Evolutionary conservation across 2,329 filamentous ascomycete species (phyloP).

Genomic region (Plectosphaerella sp.): DNA sequence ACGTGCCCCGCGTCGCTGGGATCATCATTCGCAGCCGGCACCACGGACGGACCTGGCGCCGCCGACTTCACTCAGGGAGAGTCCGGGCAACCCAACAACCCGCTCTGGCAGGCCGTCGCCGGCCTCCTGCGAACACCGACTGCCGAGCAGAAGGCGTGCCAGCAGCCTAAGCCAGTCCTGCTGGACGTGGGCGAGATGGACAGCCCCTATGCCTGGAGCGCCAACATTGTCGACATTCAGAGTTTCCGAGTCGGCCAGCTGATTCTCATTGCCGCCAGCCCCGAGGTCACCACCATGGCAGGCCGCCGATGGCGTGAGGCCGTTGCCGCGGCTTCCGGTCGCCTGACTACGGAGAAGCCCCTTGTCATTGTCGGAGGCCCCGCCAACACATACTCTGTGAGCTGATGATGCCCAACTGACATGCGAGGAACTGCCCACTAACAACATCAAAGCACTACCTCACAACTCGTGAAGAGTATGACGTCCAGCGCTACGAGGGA

Average conservation of each 20-base stretch:
- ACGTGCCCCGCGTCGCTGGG: constrained; percentile 88
- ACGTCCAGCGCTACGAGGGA: constrained; percentile 88
- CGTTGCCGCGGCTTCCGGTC: constrained; percentile 46
- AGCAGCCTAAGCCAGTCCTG: constrained; percentile 77
- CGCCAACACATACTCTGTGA: constrained; percentile 75
- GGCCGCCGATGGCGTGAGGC: constrained; percentile 81
- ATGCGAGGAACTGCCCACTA: not conserved
- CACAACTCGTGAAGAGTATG: constrained; percentile 74
- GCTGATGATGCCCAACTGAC: not conserved
- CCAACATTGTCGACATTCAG: constrained; percentile 89
- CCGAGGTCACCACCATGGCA: constrained; percentile 90
- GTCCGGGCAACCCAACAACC: constrained; percentile 66
- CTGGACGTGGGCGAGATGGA: constrained; percentile 82
- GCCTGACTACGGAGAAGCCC: constrained; percentile 48
- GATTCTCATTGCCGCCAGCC: constrained; percentile 77
- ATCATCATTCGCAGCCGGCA: constrained; percentile 90
- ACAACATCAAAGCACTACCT: constrained; percentile 56
- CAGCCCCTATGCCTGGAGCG: constrained; percentile 78
- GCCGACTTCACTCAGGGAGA: constrained; percentile 94
- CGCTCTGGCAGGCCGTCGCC: constrained; percentile 75
- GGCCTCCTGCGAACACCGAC: constrained; percentile 67
- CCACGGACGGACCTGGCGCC: constrained; percentile 82
- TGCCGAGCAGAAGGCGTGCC: constrained; percentile 67
- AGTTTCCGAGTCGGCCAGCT: constrained; percentile 79
- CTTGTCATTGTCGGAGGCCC: constrained; percentile 84